Conservation (phyloP, 345 rosid species). For the Combretum micranthum region DNA sequence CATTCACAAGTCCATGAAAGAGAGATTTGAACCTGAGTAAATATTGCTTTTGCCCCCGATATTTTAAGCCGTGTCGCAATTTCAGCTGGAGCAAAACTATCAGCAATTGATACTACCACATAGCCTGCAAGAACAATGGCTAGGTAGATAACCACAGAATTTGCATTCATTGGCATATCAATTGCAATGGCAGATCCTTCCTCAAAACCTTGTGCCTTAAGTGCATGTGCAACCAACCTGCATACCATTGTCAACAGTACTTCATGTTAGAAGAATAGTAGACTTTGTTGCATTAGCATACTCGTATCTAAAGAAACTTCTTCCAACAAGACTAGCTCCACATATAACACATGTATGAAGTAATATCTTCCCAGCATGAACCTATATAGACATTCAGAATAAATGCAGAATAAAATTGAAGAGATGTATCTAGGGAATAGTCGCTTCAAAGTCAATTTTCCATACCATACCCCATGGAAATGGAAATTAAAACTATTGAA, state of each 20-base stretch:
- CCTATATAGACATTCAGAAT: no score
- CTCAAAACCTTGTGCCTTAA: slow-evolving; percentile 53
- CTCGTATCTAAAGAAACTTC: no score
- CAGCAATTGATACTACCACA: slow-evolving; percentile 92
- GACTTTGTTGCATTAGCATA: no score
- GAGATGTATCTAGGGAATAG: no score
- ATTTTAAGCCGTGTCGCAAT: slow-evolving; percentile 84
- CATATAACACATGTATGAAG: no score
- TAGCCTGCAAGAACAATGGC: slow-evolving; percentile 86
- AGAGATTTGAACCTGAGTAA: slow-evolving; percentile 63
- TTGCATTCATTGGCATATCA: slow-evolving; percentile 90
- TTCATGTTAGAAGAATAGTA: slow-evolving; percentile 3
- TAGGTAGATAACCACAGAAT: slow-evolving; percentile 81
- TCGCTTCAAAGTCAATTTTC: no score
- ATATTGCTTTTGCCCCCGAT: slow-evolving; percentile 79
- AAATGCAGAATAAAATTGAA: no score
- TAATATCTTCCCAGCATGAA: no score
- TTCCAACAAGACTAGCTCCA: no score
- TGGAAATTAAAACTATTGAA: no score
- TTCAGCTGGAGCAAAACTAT: slow-evolving; percentile 81
- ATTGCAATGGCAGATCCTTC: slow-evolving; percentile 82
- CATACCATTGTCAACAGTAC: slow-evolving; percentile 11
- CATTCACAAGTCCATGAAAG: not conserved
- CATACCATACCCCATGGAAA: no score
- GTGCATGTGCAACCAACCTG: slow-evolving; percentile 81